These are phyloP conservation scores for Cubamyces sp. DNA, from an alignment of 768 basidiomycete species.

Conservation along the genomic window DNA sequence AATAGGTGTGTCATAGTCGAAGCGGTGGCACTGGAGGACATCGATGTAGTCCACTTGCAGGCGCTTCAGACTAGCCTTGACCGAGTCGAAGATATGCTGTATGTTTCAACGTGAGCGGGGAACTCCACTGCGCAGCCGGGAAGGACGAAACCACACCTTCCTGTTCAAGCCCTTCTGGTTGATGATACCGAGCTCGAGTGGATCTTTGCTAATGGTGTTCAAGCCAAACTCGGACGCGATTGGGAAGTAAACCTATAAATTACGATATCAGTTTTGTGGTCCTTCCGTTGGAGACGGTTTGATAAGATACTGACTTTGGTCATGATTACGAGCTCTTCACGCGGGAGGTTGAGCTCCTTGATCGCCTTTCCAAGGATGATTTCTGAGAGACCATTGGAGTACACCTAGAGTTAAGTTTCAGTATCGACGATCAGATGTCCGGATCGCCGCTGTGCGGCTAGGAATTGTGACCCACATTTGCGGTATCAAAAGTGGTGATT, in stretches of 20 bases:
- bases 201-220: not conserved
- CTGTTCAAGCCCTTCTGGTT: conserved; percentile 43
- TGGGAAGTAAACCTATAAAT: conserved; percentile 21
- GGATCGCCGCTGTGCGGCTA: no score
- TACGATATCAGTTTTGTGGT: not conserved
- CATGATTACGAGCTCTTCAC: conserved; percentile 54
- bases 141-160: conserved; percentile 32
- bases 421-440: no score
- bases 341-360: conserved; percentile 47
- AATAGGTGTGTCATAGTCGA: conserved; percentile 37
- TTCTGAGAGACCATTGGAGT: conserved; percentile 48
- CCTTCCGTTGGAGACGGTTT: not conserved
- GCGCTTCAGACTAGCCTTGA: conserved; percentile 63
- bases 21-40: conserved; percentile 58
- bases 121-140: no score
- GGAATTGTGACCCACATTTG: conserved; percentile 37
- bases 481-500: conserved; percentile 46
- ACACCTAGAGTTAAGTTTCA: conserved; percentile 30
- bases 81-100: conserved; percentile 74
- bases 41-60: conserved; percentile 80
- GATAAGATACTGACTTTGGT: conserved; percentile 44
- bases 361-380: conserved; percentile 51
- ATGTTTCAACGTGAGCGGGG: no score
- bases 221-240: conserved; percentile 16
- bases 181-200: conserved; percentile 37